A percentile compares a stretch with the other conserved stretches of the same genome.
Evolutionary conservation across 257 asterid genomes (phyloP).

Genomic region (Jacaranda copaia): DNA sequence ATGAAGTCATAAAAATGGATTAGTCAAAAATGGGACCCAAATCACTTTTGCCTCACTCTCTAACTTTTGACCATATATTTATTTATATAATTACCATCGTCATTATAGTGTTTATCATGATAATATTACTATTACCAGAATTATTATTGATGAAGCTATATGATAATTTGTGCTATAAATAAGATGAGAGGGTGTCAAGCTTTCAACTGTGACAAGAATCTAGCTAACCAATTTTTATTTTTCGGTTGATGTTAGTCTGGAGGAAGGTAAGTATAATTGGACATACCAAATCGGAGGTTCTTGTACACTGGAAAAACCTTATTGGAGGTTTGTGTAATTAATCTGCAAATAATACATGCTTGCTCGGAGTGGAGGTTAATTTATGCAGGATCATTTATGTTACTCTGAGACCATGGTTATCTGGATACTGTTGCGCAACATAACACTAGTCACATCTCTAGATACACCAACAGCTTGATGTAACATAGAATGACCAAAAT

Average conservation of each 20-base stretch:
- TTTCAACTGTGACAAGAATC: not conserved
- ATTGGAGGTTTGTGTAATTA: not conserved
- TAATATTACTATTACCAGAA: too few relatives aligned
- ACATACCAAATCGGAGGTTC: not conserved
- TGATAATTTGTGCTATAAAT: too few relatives aligned
- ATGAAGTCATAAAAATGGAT: too few relatives aligned
- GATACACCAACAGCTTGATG: slow-evolving; percentile 2
- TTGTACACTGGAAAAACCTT: not conserved
- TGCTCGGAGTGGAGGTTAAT: not conserved
- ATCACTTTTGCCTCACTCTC: too few relatives aligned
- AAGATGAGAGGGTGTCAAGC: too few relatives aligned
- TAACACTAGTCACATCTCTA: not conserved
- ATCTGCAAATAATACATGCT: not conserved
- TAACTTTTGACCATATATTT: too few relatives aligned
- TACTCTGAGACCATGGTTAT: too few relatives aligned
- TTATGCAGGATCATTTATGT: too few relatives aligned
- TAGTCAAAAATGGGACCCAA: too few relatives aligned
- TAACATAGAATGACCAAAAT: not conserved
- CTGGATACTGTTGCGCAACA: not conserved
- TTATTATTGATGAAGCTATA: too few relatives aligned
- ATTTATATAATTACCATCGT: too few relatives aligned
- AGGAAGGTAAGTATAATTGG: not conserved
- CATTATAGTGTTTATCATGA: too few relatives aligned
- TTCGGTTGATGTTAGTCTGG: not conserved
- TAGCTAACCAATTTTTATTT: not conserved